phyloP scores from a whole-genome alignment of 306 rosid species.

The Rubus idaeus region DNA sequence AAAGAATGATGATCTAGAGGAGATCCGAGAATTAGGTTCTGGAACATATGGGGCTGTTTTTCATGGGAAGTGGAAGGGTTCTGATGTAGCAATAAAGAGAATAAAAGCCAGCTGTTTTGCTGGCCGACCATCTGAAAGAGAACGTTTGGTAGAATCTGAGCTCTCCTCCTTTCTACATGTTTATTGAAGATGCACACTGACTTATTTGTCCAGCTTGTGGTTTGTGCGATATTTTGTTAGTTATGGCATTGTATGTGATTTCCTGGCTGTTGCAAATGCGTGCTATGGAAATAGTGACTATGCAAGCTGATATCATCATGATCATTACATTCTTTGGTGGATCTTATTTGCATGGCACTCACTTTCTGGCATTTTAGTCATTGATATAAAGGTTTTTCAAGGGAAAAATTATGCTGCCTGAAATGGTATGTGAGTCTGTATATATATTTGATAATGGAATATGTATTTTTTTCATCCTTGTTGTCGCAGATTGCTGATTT shows the following conservation, averaged over 20 bases:
- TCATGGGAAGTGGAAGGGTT: slow-evolving; percentile 99
- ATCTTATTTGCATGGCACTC: background rate
- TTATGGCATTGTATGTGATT: background rate
- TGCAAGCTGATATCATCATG: background rate
- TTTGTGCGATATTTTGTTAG: background rate
- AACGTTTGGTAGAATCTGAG: slow-evolving; percentile 70
- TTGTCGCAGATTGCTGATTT: slow-evolving; percentile 83
- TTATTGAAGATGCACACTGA: background rate
- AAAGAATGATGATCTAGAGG: slow-evolving; percentile 92
- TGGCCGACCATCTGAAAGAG: slow-evolving; percentile 95
- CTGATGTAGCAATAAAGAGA: slow-evolving; percentile 96
- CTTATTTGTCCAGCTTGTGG: background rate
- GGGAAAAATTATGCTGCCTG: background rate
- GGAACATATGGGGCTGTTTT: slow-evolving; percentile 97
- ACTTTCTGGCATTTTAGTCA: background rate
- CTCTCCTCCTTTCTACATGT: slow-evolving; percentile 28
- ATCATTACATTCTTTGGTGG: background rate
- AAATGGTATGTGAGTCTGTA: background rate
- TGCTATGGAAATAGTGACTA: background rate
- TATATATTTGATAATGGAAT: background rate
- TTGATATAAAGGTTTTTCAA: background rate
- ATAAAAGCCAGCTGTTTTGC: slow-evolving; percentile 97
- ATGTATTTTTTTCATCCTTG: background rate
- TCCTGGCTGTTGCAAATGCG: background rate
- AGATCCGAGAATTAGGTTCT: slow-evolving; percentile 93